Conservation (phyloP, 345 rosid genomes). For the Arabidopsis suecica region DNA sequence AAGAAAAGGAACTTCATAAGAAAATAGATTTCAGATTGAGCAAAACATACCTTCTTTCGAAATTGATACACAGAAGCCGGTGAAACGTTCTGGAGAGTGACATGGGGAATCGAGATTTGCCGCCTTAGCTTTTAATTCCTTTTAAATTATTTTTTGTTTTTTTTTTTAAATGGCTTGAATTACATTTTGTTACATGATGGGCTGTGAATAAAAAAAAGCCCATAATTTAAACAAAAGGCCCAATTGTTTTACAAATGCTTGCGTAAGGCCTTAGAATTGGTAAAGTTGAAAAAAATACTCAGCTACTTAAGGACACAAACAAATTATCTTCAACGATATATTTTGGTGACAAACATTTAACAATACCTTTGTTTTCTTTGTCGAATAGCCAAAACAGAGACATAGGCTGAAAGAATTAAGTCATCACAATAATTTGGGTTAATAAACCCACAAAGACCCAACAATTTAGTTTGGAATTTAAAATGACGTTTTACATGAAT, state of each 20-base stretch:
- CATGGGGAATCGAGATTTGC: slow-evolving; percentile 4
- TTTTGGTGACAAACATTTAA: no score
- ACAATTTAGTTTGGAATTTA: no score
- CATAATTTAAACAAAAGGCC: neutral
- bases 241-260: no score
- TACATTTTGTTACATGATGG: neutral
- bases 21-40: neutral
- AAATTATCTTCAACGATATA: no score
- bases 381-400: no score
- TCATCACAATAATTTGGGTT: no score
- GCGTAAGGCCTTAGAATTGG: neutral
- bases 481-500: no score
- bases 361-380: no score
- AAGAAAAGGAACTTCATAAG: no score
- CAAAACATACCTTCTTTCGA: neutral
- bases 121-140: neutral
- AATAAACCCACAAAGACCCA: no score
- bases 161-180: neutral
- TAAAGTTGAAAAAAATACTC: neutral
- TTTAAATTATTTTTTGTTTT: neutral
- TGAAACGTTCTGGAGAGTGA: neutral
- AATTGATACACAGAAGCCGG: neutral
- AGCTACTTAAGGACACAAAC: neutral
- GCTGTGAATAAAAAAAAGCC: neutral
- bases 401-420: no score